Evolutionary conservation across 129 eudicot species (phyloP), one percentile per base, ranked within the genome.

Genomic region (Pseudognaphalium luteoalbum): DNA sequence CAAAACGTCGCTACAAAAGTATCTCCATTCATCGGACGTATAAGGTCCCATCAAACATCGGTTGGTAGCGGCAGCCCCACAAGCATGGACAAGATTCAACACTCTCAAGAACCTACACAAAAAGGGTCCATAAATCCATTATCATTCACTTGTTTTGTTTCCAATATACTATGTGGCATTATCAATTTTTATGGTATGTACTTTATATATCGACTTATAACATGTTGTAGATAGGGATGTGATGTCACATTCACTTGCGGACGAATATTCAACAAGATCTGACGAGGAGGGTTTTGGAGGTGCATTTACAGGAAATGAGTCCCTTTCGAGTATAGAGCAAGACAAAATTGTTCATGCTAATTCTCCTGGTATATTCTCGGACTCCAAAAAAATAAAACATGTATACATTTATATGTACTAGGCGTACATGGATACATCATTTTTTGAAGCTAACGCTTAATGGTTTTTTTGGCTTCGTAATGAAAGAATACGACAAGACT

Each of bases 271-370:
- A 3, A 89, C 96, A 70, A 87, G 97, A 80, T 82, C 88, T 0
- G 93, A 89, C 16, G 96, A 92, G 63, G 96, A 92, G 65, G 93
- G 96, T 2, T 89, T 89, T 75, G 97, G 97, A 68, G 97, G 96
- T 1, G 32, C 76, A 15, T 83, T 81, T 74, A 84, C 71, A 0
- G 88, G 88, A 16, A 92, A 87, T 19, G 83, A 88, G 25, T 73
- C 86, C 8, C 66, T 78, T 30, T 66, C 86, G 1, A 56, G 82
- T 11, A 87, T 33, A 9, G 88, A 80, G 0, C 81, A 85, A 7
- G 87, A 88, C 5, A 76, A 78, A 30, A 67, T 72, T 74, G 89
- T 71, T 58, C 73, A 72, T 57, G 86, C 68, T 12, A 71, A 86
- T 58, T 59, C 85, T 32, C 86, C 93, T 20, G 93, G 96, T 90